Evolutionary conservation across 192 early-diverging fungal genomes (phyloP), one percentile per base, ranked within the genome.

Genomic region (Phycomyces blakesleeanus): DNA sequence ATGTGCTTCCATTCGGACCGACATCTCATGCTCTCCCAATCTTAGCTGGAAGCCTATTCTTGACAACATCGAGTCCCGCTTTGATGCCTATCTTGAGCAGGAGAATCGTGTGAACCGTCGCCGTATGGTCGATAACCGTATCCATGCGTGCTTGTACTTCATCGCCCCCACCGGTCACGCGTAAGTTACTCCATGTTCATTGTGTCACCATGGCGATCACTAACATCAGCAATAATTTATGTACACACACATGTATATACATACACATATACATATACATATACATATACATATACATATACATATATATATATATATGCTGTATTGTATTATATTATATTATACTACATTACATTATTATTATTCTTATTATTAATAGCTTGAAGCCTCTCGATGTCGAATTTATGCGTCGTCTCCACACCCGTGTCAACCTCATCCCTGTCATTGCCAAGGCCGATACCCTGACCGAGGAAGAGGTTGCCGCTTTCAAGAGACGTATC

Each of bases 141-240:
- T 99, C 55, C 95, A 99, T 68, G 90, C 90, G 15, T 93, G 94
- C 56, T 79, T 99, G 62, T 99, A 94, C 78, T 99, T 99, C 72
- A 97, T 99, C 73, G 89, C 93, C 53, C 95, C 97, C 50, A 96
- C 95, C 9, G 97, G 95, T 15, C 97, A 99, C 74, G 85, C 83
- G 75, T 89, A 81, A 73, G 74, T 76, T 25, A 59, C 21, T 26
- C 37, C 53, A 53, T 18, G 27, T 53, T 55, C 24, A 37, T 59
- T 53, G 44, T 47, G 9, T 34, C 4, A 15, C 29, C 29, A 34
- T 34, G 29, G 29, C 29, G 29, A 34, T 34, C 29, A 34, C 29
- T 34, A 34, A 34, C 29, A 34, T 34, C 29, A n/a, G n/a, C n/a
- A n/a, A n/a, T n/a, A n/a, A n/a, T 34, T 34, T 34, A 5, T 34